phyloP scores from a whole-genome alignment of 192 early-diverging fungal genomes.

The Mortierella alpina region DNA sequence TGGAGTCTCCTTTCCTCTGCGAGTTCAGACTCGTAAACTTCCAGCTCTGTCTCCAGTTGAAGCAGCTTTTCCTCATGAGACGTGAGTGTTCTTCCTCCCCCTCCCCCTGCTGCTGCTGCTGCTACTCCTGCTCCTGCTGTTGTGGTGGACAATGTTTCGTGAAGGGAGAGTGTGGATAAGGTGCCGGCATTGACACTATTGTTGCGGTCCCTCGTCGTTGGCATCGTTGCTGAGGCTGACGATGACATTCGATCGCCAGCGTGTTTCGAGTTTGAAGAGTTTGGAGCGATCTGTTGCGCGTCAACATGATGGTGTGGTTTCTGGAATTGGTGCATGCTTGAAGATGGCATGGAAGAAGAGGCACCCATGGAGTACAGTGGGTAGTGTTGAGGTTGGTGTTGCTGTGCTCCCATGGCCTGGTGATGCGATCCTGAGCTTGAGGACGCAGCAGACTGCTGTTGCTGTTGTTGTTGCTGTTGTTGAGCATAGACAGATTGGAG shows the following conservation, averaged over 20 bases:
- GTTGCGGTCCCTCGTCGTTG: neutral
- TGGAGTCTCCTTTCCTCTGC: slow-evolving; percentile 20
- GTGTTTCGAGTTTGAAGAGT: neutral
- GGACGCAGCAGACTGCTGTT: neutral
- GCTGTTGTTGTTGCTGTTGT: slow-evolving; percentile 13
- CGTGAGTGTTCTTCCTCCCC: neutral
- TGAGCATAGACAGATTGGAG: slow-evolving; percentile 15
- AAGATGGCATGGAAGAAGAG: no score
- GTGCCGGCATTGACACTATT: slow-evolving; percentile 5
- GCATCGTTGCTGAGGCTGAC: neutral
- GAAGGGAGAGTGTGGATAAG: slow-evolving; percentile 1
- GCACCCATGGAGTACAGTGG: no score
- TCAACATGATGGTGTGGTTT: no score
- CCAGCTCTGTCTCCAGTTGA: slow-evolving; percentile 30
- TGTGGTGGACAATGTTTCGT: neutral
- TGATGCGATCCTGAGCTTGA: no score
- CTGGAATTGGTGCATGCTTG: no score
- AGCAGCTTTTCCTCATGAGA: slow-evolving; percentile 45
- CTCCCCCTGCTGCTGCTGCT: neutral
- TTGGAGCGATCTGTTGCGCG: no score
- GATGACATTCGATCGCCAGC: neutral
- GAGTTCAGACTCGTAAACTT: slow-evolving; percentile 31
- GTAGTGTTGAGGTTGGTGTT: neutral
- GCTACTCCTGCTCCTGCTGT: neutral
- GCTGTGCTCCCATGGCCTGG: neutral